Percentiles rank a stretch among this genome's conserved stretches.
phyloP scores from a whole-genome alignment of 1,284 basidiomycete genomes.

The Takashimella koratensis region DNA sequence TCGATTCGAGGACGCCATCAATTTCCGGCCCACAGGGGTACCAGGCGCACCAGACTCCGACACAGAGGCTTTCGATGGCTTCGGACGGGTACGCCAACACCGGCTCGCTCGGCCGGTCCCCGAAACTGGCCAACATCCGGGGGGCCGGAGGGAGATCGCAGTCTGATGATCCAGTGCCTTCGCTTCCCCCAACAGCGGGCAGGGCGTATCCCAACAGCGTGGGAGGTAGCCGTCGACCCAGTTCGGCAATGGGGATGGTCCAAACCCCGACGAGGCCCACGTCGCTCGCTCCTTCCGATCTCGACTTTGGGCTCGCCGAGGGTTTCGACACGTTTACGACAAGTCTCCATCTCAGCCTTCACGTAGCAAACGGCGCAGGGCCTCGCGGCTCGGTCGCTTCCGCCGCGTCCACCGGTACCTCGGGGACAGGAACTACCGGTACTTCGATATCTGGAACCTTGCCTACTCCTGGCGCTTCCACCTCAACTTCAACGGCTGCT shows the following conservation, averaged over 20 bases:
- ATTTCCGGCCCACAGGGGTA: too few relatives aligned
- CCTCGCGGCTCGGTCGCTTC: background rate
- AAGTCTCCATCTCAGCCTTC: slow-evolving; percentile 1
- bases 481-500: background rate
- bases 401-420: background rate
- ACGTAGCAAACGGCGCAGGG: background rate
- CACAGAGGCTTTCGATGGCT: background rate
- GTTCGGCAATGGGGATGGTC: background rate
- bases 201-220: background rate
- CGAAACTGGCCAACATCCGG: background rate
- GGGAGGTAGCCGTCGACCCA: background rate
- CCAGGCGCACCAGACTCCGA: background rate
- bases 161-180: background rate
- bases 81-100: background rate
- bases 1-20: background rate
- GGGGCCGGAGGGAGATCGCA: background rate
- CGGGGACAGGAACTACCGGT: background rate
- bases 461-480: background rate
- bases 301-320: slow-evolving; percentile 10
- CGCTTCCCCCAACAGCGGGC: background rate
- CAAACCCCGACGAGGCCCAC: background rate
- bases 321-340: slow-evolving; percentile 7
- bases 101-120: background rate
- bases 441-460: background rate
- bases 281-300: background rate